Evolutionary conservation across 2,329 filamentous ascomycete genomes (phyloP), one percentile per base, ranked within the genome.

Genomic region (Verticillium dahliae): DNA sequence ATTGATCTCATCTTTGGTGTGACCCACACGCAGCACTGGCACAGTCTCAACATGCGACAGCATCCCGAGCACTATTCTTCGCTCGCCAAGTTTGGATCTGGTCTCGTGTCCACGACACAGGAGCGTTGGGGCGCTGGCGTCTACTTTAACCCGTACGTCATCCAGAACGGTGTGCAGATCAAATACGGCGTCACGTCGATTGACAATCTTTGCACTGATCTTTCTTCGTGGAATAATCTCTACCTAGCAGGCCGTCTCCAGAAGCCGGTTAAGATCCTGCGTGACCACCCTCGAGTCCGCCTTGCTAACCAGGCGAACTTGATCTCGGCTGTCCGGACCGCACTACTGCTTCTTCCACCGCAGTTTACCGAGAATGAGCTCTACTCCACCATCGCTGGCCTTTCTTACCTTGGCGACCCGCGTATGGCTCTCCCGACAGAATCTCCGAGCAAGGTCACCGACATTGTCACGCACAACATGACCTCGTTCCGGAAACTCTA

Each of bases 1-100:
- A 96, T 99, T 66, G 95, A 99, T 76, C 97, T 99, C 73, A 96
- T 99, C 67, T 95, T 99, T 72, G 95, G 94, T 33, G 94, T 98
- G 11, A 91, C 91, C 1, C 91, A 96, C 74, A 92, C 90, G 1
- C 90, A 99, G 72, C 95, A 99, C 76, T 99, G 94, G 91, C 95
- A 99, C 76, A 93, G 90, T 38, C 81, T 99, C 63, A 99, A 99
- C 70, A 81, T 99, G 68, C 82, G 84, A 66, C 90, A 97, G 73
- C 90, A 99, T 71, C 89, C 91, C 7, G 84, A 96, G 69, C 95
- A 99, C 75, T 99, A 99, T 77, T 98, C 94, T 1, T 88, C 85
- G 11, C 79, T 99, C 22, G 91, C 90, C 1, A 89, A 87, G 14
- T 76, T 97, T 22, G 94, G 94, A 1, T 98, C 93, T 1, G 93